Base-by-base conservation (phyloP, 2,329 filamentous ascomycete species). In the Fusarium sp. region DNA sequence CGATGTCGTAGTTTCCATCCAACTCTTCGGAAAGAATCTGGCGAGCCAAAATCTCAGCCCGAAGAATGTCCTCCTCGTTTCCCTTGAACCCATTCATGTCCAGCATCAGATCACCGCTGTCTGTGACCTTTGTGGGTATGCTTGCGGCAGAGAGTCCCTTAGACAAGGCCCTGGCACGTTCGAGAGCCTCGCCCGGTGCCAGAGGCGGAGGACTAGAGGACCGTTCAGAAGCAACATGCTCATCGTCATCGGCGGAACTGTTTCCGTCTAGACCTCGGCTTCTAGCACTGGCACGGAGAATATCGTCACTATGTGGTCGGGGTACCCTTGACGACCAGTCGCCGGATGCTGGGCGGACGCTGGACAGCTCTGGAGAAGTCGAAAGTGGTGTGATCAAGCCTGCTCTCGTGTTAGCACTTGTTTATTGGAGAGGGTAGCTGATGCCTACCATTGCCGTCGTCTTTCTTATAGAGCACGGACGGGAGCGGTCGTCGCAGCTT, bases 31-130 rank as follows among this genome's bases (percentile, higher is more conserved):
- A 92, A 18, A 99, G 88, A 57, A 99, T 94, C 81, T 96, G 96
- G 28, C 96, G 90, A 10, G 96, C 96, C 70, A 98, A 89, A n/a
- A 97, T 91, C 82, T 99, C 96, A 24, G 96, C 96, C 52, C 94
- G 91, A 61, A 98, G 87, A 11, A 96, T 93, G 76, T 98, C 95
- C 77, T 97, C 94, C 75, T 98, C 96, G 79, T 92, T 97, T 81
- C 92, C 94, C 83, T 98, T 98, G 84, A 98, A 98, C 2, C 94
- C 94, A 0, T 95, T 95, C 95, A 99, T 98, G 81, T 99, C 96
- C 59, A 99, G 86, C 95, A 98, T 98, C 63, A 99, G 86, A 82
- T 99, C 96, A 22, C 96, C 96, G 2, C 90, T 93, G 65, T 97
- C 95, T 2, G 93, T 98, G n/a, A 99, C 92, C 74, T 94, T 92